Base-by-base conservation (phyloP, 2,329 filamentous ascomycete species). In the Pseudodiploospora longispora region DNA sequence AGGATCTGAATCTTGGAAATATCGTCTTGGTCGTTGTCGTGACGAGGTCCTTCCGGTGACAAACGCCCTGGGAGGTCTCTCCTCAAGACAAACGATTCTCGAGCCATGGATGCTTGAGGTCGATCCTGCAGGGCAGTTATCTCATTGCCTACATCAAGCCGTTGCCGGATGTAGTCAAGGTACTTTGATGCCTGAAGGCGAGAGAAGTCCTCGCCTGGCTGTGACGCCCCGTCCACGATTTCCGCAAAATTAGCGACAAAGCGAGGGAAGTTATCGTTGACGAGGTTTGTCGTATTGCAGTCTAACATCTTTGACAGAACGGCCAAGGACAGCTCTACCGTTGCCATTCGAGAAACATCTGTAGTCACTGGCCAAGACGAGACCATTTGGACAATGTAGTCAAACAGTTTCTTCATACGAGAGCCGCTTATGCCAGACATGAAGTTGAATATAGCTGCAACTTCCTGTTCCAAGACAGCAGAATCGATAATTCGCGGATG, bases 11-110 rank as follows among this genome's bases (percentile, higher is more conserved):
- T 75, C 1, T 70, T 47, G 1, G 52, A 30, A 43, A 78, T 75
- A 38, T 69, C 58, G 1, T 52, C 58, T 39, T 68, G 58, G 50
- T 78, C 74, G 47, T 77, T 78, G 51, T 76, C 67, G 46, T 78
- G 73, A 6, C 71, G 60, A 41, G 49, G 51, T 6, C 64, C 58
- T 32, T 51, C 48, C 10, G 48, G 43, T 3, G 63, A 66, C 1
- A 66, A 51, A 3, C 36, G 38, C 3, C 63, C 63, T 5, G 66
- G 60, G 27, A 68, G 45, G 47, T 67, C 57, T 45, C 54, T 54
- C 4, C 48, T 48, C 2, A 66, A 44, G 3, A 58, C 45, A 37
- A 66, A 66, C 6, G 56, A 49, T 10, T 60, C 55, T 19, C 53
- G 54, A 6, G 36, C 10, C 28, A 48, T 5, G 31, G 46, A 8